Percentiles rank a stretch among this genome's conserved stretches.
Conservation (phyloP, 2,329 filamentous ascomycete genomes). For the Trichoderma pleuroti region DNA sequence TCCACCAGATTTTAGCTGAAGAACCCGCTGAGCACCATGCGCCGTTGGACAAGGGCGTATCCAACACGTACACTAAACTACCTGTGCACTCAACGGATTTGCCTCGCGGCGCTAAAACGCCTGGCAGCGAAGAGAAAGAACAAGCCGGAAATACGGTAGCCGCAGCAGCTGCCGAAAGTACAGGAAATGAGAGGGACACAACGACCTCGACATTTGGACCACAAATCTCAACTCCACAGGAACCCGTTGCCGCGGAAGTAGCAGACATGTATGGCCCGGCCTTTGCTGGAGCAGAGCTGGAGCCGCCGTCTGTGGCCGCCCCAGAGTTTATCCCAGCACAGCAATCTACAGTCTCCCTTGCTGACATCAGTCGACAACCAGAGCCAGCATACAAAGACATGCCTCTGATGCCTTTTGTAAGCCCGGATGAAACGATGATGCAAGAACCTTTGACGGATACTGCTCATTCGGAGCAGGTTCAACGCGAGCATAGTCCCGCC, state of each 20-base stretch:
- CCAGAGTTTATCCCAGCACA: constrained; percentile 12
- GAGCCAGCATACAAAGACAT: constrained; percentile 25
- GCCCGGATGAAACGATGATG: constrained; percentile 22
- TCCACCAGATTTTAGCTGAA: background rate
- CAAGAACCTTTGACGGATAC: constrained; percentile 23
- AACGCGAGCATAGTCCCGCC: constrained; percentile 25
- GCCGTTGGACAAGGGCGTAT: background rate
- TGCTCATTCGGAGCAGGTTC: constrained; percentile 28
- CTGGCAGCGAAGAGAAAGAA: background rate
- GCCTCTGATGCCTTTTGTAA: constrained; percentile 24
- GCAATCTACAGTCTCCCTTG: constrained; percentile 37
- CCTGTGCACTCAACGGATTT: background rate
- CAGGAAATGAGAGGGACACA: background rate
- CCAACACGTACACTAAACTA: background rate
- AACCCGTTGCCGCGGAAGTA: background rate
- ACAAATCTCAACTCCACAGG: background rate
- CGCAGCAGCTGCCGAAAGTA: background rate
- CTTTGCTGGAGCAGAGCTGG: background rate
- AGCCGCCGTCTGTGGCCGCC: background rate
- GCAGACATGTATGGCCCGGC: background rate
- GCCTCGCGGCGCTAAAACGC: background rate
- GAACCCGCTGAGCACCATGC: background rate
- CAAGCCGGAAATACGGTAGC: background rate
- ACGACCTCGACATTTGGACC: background rate
- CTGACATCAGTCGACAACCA: constrained; percentile 35